Conservation (phyloP, 352 stramenopile genomes). For the Thalassiosira gravida region DNA sequence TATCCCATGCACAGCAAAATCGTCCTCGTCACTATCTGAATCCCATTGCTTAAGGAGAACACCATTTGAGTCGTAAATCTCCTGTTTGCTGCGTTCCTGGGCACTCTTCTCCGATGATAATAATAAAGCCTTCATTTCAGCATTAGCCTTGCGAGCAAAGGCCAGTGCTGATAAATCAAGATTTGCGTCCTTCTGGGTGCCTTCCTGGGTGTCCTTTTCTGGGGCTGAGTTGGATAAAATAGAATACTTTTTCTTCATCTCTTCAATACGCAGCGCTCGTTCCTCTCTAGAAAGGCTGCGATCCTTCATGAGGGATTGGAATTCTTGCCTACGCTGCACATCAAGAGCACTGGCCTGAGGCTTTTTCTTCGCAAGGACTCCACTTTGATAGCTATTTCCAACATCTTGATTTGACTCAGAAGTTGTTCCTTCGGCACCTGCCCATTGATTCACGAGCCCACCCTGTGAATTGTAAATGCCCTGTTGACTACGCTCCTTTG, state of each 20-base stretch:
- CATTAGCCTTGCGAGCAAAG: no score
- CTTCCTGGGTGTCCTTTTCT: no score
- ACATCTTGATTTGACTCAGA: no score
- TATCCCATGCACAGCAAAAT: conserved; percentile 15
- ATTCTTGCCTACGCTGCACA: conserved; percentile 4
- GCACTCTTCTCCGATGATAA: conserved; percentile 3
- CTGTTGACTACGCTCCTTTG: conserved; percentile 5
- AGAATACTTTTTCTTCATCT: conserved; percentile 2
- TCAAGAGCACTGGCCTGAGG: no score
- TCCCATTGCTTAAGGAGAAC: conserved; percentile 20
- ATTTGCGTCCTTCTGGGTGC: no score
- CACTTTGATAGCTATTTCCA: no score
- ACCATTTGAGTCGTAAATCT: conserved; percentile 10
- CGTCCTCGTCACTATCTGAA: conserved; percentile 12
- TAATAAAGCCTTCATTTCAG: no score
- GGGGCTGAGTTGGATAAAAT: no score
- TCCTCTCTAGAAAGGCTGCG: conserved; percentile 2
- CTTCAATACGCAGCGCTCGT: conserved; percentile 2
- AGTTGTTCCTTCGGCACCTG: no score
- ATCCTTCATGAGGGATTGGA: conserved; percentile 4
- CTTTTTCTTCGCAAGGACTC: no score
- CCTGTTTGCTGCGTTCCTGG: conserved; percentile 8
- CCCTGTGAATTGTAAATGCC: conserved; percentile 9
- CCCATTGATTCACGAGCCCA: no score
- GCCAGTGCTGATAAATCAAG: no score